Base-by-base conservation (phyloP, 768 basidiomycete species). In the Agrocybe chaxingu region DNA sequence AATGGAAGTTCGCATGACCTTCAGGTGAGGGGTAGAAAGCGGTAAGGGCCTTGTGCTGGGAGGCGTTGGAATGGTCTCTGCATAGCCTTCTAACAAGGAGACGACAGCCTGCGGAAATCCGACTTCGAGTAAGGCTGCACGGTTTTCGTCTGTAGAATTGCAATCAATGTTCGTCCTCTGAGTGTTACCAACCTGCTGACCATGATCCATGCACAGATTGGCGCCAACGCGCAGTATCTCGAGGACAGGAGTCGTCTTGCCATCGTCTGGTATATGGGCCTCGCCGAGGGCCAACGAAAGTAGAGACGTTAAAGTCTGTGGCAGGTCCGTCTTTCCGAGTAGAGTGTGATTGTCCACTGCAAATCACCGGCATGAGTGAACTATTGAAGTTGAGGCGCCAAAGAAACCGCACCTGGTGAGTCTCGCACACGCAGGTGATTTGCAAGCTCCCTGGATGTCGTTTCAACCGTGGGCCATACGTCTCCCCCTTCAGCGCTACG, bases 141-240 rank as follows among this genome's bases (percentile, higher is more conserved):
- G 76, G 64, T 93, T 93, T 33, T 78, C 84, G 63, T 93, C 91
- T 93, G 51, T 43, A 11, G 32, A 31, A 47, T 12, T 43, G 42
- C 13, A 45, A 13, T 48, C 35, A 30, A 34, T 40, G 36, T 43
- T 10, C 16, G 16, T 32, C 29, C 7, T 7, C 11, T 29, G 39
- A 35, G 13, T 18, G 30, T 49, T 36, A 29, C 24, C 11, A 24
- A 30, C 37, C 37, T 18, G 64, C 80, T 53, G 56, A 84, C 89
- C 83, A 58, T 92, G 89, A 62, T 93, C 89, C 69, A 90, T 84
- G 66, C 88, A 91, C 12, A 93, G 67, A 66, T 93, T 93, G 9
- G 91, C 91, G 19, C 82, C 82, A 10, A 91, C 82, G 50, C 91
- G 79, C 47, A 93, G 77, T 30, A 91, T 68, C 62, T 92, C 87